Percentiles rank a stretch among this genome's conserved stretches.
These are phyloP conservation scores for Leccinum insigne DNA, from an alignment of 1,284 basidiomycete genomes.

Conservation along the genomic window DNA sequence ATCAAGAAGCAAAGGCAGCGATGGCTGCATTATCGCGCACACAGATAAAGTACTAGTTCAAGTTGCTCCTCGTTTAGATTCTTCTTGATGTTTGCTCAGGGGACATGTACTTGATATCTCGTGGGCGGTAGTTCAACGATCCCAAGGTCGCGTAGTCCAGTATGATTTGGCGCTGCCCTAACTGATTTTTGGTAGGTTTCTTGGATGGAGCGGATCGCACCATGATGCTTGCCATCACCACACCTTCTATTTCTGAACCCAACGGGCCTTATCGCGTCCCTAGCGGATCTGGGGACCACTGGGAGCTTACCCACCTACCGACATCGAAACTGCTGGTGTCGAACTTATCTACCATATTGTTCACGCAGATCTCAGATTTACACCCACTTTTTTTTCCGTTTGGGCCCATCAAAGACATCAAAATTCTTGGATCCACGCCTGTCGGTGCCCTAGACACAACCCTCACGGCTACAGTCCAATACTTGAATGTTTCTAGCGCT, in stretches of 20 bases:
- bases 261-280: conserved; percentile 25
- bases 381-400: conserved; percentile 74
- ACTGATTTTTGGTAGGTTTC: conserved; percentile 49
- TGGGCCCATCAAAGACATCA: conserved; percentile 62
- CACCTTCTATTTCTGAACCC: conserved; percentile 34
- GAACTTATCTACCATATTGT: conserved; percentile 65
- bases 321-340: conserved; percentile 59
- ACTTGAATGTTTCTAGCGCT: conserved; percentile 50
- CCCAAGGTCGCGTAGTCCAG: conserved; percentile 51
- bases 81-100: conserved; percentile 35
- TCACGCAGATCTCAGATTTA: conserved; percentile 64
- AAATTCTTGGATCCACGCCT: conserved; percentile 37
- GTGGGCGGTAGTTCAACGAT: conserved; percentile 82
- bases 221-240: conserved; percentile 52
- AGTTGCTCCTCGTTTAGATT: not conserved
- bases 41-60: conserved; percentile 51
- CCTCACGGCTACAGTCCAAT: conserved; percentile 63
- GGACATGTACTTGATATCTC: conserved; percentile 74
- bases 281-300: conserved; percentile 16
- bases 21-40: conserved; percentile 66
- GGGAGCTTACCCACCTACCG: conserved; percentile 39
- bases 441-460: conserved; percentile 38
- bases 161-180: conserved; percentile 5
- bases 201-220: conserved; percentile 76
- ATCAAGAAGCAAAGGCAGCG: conserved; percentile 65